Evolutionary conservation across 1,139 yeast species (phyloP).

Genomic region (Candida sp.): DNA sequence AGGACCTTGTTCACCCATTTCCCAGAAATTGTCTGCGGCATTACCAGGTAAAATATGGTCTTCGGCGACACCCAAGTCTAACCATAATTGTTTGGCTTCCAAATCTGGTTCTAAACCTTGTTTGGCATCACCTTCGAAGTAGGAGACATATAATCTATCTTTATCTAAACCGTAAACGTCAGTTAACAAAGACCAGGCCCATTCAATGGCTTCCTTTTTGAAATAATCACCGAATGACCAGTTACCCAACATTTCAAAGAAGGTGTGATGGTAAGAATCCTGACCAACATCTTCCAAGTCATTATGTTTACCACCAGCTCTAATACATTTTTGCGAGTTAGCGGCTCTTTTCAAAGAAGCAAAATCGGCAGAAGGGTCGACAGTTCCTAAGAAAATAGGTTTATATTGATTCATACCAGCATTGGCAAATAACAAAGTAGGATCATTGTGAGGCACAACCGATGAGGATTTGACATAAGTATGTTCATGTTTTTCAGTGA

Average conservation of each 20-base stretch:
- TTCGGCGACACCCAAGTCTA: slow-evolving; percentile 80
- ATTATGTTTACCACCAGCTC: slow-evolving; percentile 99
- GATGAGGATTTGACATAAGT: slow-evolving; percentile 89
- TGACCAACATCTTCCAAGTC: slow-evolving; percentile 98
- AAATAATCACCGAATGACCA: slow-evolving; percentile 99
- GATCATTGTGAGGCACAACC: slow-evolving; percentile 97
- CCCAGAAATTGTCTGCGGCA: slow-evolving; percentile 96
- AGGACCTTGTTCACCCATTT: slow-evolving; percentile 99
- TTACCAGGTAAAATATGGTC: slow-evolving; percentile 93
- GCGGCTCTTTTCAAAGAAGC: slow-evolving; percentile 82
- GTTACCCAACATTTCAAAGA: slow-evolving; percentile 98
- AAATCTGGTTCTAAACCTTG: slow-evolving; percentile 90
- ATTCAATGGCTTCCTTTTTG: slow-evolving; percentile 86
- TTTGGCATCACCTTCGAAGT: slow-evolving; percentile 87
- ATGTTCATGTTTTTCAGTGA: slow-evolving; percentile 62
- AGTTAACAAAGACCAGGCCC: slow-evolving; percentile 91
- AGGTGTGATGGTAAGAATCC: slow-evolving; percentile 97
- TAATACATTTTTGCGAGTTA: slow-evolving; percentile 96
- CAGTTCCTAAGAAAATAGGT: slow-evolving; percentile 95
- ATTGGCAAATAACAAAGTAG: slow-evolving; percentile 90
- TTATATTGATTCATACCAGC: slow-evolving; percentile 99
- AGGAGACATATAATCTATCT: slow-evolving; percentile 87
- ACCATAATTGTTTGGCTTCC: slow-evolving; percentile 90
- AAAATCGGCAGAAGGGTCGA: slow-evolving; percentile 89
- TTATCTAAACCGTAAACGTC: slow-evolving; percentile 73